Evolutionary conservation across 2,329 filamentous ascomycete genomes (phyloP).

Genomic region (Onygenales sp.): DNA sequence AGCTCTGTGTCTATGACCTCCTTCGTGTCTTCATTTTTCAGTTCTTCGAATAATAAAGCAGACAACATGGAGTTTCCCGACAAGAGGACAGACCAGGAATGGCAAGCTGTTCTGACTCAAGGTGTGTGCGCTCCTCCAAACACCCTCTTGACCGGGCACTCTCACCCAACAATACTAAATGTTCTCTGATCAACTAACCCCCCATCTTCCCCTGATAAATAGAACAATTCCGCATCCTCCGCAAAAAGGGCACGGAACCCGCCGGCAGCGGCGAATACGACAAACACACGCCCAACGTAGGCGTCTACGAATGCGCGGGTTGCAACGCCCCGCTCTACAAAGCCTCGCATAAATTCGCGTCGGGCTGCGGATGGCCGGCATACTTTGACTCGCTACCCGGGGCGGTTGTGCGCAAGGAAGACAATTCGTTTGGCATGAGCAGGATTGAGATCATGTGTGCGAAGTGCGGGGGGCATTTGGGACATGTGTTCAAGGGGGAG

Average conservation of each 20-base stretch:
- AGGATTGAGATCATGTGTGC: constrained; percentile 89
- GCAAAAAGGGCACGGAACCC: constrained; percentile 82
- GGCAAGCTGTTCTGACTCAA: constrained; percentile 72
- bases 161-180: neutral
- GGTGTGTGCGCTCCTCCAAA: constrained; percentile 37
- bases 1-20: constrained; percentile 69
- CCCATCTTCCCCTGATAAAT: neutral
- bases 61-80: constrained; percentile 41
- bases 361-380: constrained; percentile 93
- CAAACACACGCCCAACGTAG: constrained; percentile 67
- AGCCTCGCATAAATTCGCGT: constrained; percentile 90
- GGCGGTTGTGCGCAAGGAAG: constrained; percentile 73
- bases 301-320: constrained; percentile 79
- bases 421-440: constrained; percentile 68
- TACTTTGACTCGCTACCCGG: constrained; percentile 95
- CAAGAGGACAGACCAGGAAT: constrained; percentile 71
- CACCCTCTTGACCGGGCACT: constrained; percentile 16
- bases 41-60: constrained; percentile 42
- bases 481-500: constrained; percentile 88
- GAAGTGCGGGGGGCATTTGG: constrained; percentile 87
- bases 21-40: constrained; percentile 68
- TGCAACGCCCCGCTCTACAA: constrained; percentile 86
- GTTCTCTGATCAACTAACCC: neutral
- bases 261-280: constrained; percentile 75
- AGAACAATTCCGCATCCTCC: constrained; percentile 95